A percentile compares a stretch with the other conserved stretches of the same genome.
phyloP scores from a whole-genome alignment of 2,329 filamentous ascomycete species.

The Neonectria magnoliae region DNA sequence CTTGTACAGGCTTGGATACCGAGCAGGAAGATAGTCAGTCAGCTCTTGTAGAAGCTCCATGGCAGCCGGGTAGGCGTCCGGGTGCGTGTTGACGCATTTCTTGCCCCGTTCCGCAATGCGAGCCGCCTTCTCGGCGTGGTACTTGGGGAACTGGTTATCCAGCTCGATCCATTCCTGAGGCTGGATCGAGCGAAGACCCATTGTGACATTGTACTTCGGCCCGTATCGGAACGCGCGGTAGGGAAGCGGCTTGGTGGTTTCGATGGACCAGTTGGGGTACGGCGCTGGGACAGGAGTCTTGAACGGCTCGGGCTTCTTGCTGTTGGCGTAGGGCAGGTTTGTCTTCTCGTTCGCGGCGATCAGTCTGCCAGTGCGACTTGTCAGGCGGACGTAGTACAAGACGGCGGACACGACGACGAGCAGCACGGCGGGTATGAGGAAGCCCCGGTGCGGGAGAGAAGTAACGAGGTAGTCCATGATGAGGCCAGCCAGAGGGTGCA shows the following conservation, averaged over 20 bases:
- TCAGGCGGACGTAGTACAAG: constrained; percentile 14
- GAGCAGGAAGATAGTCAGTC: constrained; percentile 73
- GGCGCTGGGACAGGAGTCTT: constrained; percentile 67
- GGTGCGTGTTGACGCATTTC: constrained; percentile 75
- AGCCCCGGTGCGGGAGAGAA: not conserved
- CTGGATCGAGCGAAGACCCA: constrained; percentile 77
- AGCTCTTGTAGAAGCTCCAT: constrained; percentile 82
- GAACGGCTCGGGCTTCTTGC: constrained; percentile 53
- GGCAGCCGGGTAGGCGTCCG: constrained; percentile 76
- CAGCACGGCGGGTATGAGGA: constrained; percentile 13
- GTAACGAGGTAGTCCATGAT: constrained; percentile 12
- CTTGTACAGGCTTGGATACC: constrained; percentile 78
- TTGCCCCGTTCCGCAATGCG: constrained; percentile 73
- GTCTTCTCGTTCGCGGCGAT: not conserved
- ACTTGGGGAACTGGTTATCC: constrained; percentile 80
- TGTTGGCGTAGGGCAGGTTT: constrained; percentile 20
- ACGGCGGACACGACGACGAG: constrained; percentile 14
- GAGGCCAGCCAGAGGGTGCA: not conserved
- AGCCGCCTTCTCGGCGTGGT: constrained; percentile 74
- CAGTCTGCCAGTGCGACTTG: not conserved
- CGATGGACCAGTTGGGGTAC: constrained; percentile 75
- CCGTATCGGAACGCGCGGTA: constrained; percentile 84
- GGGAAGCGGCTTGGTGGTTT: constrained; percentile 75
- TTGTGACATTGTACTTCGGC: constrained; percentile 79
- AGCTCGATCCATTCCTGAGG: constrained; percentile 86